Base-by-base conservation (phyloP, 2,329 filamentous ascomycete species). In the Aspergillus proliferans region DNA sequence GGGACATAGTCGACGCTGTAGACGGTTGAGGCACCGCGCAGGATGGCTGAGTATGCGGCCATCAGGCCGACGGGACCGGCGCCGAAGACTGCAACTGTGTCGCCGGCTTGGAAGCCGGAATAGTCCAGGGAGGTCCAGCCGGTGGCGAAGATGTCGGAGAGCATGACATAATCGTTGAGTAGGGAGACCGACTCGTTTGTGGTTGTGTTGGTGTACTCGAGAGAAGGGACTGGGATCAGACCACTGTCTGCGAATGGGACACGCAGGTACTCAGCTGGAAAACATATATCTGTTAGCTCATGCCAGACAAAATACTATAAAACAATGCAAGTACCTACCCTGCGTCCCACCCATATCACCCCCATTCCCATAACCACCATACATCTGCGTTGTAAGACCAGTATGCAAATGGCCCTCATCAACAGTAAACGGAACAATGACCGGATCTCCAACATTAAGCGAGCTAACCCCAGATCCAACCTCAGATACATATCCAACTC, bases 21-120 rank as follows among this genome's bases (percentile, higher is more conserved):
- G 0, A 86, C 79, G 10, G 70, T 74, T 10, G 75, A 79, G 1
- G 83, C 83, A 1, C 82, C 83, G 1, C 82, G 72, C 4, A 85
- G 64, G 1, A 78, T 65, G 1, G 76, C 83, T 0, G 77, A 82
- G 65, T 85, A 85, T 1, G 82, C 82, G 4, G 81, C 80, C 77
- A 85, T 83, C 6, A 85, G 62, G 1, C 83, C 82, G 1, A 85
- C 81, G 0, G 82, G 82, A 0, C 82, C 81, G 2, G 78, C 80
- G 1, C 82, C 82, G 50, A 84, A 85, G 2, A 85, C 76, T 1
- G 80, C 82, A 2, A 85, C 75, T 14, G 69, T 76, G 57, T 86
- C 82, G 24, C 72, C 71, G 0, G 71, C 51, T 45, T 66, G 44
- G 56, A 74, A 73, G 9, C 68, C 68, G 12, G 68, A 60, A 48